A percentile compares a stretch with the other conserved stretches of the same genome.
Conservation (phyloP, 106 monocot genomes). For the Triglochin maritima region DNA sequence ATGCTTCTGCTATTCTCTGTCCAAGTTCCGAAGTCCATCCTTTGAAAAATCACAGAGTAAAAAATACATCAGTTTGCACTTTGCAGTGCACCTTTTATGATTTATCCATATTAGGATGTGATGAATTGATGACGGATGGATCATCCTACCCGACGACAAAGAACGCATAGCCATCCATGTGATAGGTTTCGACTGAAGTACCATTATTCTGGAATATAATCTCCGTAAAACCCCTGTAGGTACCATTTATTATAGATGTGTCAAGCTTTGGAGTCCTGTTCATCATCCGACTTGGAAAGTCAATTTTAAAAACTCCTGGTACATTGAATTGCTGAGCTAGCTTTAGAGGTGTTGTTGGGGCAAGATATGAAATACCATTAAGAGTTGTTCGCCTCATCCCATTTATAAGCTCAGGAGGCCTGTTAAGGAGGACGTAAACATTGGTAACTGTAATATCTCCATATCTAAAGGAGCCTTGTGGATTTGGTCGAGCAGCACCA, state of each 20-base stretch:
- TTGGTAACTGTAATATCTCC: conserved; percentile 90
- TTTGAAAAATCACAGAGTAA: conserved; percentile 21
- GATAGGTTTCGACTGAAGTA: conserved; percentile 69
- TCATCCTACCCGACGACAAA: conserved; percentile 89
- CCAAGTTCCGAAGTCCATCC: conserved; percentile 96
- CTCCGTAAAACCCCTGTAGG: conserved; percentile 84
- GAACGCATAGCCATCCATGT: conserved; percentile 97
- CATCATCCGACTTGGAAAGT: conserved; percentile 84
- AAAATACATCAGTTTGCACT: background rate
- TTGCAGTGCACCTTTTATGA: too few species aligned
- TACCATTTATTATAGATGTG: conserved; percentile 85
- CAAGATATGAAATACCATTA: conserved; percentile 90
- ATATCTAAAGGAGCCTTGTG: conserved; percentile 92
- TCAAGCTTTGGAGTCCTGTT: conserved; percentile 80
- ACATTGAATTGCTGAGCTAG: conserved; percentile 86
- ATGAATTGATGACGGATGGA: background rate
- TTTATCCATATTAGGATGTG: too few species aligned
- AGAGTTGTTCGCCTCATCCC: conserved; percentile 56
- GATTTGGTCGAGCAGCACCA: conserved; percentile 92
- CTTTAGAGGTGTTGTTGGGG: conserved; percentile 74
- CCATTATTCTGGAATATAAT: conserved; percentile 95
- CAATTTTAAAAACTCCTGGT: conserved; percentile 86
- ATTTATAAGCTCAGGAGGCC: conserved; percentile 57
- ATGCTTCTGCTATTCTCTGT: conserved; percentile 89
- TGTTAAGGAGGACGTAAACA: conserved; percentile 62